A percentile compares a stretch with the other conserved stretches of the same genome.
phyloP scores from a whole-genome alignment of 768 basidiomycete species.

The Hysterangium stoloniferum region DNA sequence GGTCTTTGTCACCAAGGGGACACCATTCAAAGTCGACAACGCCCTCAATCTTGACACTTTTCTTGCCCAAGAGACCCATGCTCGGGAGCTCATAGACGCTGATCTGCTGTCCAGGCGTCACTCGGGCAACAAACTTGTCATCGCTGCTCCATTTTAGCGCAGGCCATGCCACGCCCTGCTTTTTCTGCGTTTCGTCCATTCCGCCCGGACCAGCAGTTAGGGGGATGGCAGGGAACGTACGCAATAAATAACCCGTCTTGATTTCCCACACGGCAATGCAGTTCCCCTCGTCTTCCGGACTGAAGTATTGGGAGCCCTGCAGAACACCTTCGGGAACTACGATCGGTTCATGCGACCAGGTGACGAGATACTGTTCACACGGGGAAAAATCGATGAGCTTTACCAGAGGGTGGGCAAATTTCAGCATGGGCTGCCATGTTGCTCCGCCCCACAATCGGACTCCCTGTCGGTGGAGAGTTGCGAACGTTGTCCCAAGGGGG shows the following conservation, averaged over 20 bases:
- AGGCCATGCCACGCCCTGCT: constrained; percentile 92
- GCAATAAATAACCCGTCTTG: constrained; percentile 84
- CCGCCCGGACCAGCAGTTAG: constrained; percentile 32
- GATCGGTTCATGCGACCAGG: constrained; percentile 95
- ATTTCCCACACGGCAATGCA: constrained; percentile 98
- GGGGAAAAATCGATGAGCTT: constrained; percentile 97
- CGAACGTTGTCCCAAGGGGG: constrained; percentile 88
- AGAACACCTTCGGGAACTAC: constrained; percentile 71
- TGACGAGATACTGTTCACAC: constrained; percentile 92
- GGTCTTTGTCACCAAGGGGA: constrained; percentile 84
- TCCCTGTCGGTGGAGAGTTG: constrained; percentile 91
- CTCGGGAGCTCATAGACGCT: constrained; percentile 92
- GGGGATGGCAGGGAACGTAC: constrained; percentile 74
- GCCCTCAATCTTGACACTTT: constrained; percentile 94
- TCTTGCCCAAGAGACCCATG: constrained; percentile 93
- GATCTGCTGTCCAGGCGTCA: constrained; percentile 88
- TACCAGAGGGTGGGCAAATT: constrained; percentile 92
- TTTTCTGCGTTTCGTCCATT: constrained; percentile 43
- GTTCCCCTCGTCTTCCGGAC: constrained; percentile 93
- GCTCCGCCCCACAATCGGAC: constrained; percentile 93
- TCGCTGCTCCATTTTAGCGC: constrained; percentile 96
- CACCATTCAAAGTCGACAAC: constrained; percentile 99
- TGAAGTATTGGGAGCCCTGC: constrained; percentile 80
- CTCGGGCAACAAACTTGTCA: constrained; percentile 87
- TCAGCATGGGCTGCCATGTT: constrained; percentile 81